Base-by-base conservation (phyloP, 2,329 filamentous ascomycete species). In the Aureobasidium pullulans region DNA sequence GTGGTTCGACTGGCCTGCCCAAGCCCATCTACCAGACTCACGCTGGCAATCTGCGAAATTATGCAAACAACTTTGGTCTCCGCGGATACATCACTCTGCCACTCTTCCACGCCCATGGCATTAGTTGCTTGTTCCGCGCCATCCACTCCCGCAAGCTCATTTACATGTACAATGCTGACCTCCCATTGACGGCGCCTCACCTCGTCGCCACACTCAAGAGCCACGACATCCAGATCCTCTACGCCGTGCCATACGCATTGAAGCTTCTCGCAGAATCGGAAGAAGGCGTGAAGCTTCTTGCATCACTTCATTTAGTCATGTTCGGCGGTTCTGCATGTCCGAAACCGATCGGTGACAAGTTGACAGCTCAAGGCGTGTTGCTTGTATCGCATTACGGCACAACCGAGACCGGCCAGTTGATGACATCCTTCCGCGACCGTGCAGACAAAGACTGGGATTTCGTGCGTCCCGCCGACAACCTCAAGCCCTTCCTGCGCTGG, bases 11-110 rank as follows among this genome's bases (percentile, higher is more conserved):
- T 0, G 83, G 83, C 0, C 69, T 85, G 0, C 83, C 84, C 0
- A 86, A 85, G 62, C 82, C 84, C 0, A 83, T 86, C 42, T 81
- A 75, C 58, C 79, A 82, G 54, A 81, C 77, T 0, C 80, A 85
- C 50, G 66, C 68, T 7, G 73, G 75, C 2, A 74, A 74, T 0
- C 66, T 83, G 6, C 70, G 71, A n/a, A 80, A 79, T 46, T 79
- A 76, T 52, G 66, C 71, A 9, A 70, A 68, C 11, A 73, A 74
- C 28, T 73, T 75, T 64, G 70, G 71, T 3, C 69, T 81, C 69
- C 73, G 72, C 15, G 75, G 77, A 0, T 78, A 84, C 54, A 73
- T 82, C 37, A 81, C 81, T 7, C 66, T 83, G 2, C 81, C 83
- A 0, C 68, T 84, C 4, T 84, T 78, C 58, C 82, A 85, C 66